A percentile compares a stretch with the other conserved stretches of the same genome.
Evolutionary conservation across 2,329 filamentous ascomycete genomes (phyloP).

Genomic region (Fusarium duplospermum): DNA sequence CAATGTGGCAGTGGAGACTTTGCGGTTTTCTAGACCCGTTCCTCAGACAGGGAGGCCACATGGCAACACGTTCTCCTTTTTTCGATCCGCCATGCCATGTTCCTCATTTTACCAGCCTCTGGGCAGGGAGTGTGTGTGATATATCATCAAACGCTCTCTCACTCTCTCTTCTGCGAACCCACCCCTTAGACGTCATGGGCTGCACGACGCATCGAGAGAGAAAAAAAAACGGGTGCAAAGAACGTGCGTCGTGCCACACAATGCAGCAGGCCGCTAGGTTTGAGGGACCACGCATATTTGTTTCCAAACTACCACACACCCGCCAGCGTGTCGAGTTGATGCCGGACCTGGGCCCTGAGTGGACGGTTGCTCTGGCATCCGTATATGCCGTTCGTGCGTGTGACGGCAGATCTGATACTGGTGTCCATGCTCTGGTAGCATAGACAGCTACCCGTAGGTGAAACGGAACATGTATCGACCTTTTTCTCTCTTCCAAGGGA

Average conservation of each 20-base stretch:
- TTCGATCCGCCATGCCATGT: constrained; percentile 17
- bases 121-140: neutral
- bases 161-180: neutral
- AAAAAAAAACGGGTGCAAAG: neutral
- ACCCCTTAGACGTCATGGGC: neutral
- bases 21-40: constrained; percentile 17
- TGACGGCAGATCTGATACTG: neutral
- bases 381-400: neutral
- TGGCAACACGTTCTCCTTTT: constrained; percentile 36
- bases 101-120: neutral
- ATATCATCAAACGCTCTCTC: neutral
- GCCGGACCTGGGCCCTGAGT: neutral
- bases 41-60: constrained; percentile 40
- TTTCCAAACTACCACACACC: neutral
- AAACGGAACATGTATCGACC: neutral
- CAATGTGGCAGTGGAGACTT: constrained; percentile 20
- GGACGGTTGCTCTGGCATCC: neutral
- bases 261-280: neutral
- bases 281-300: neutral
- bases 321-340: neutral
- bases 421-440: neutral
- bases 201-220: neutral
- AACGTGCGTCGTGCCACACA: neutral
- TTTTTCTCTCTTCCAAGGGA: constrained; percentile 1
- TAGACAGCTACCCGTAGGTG: neutral